Base-by-base conservation (phyloP, 140 eudicot genomes). In the Senecio squalidus region DNA sequence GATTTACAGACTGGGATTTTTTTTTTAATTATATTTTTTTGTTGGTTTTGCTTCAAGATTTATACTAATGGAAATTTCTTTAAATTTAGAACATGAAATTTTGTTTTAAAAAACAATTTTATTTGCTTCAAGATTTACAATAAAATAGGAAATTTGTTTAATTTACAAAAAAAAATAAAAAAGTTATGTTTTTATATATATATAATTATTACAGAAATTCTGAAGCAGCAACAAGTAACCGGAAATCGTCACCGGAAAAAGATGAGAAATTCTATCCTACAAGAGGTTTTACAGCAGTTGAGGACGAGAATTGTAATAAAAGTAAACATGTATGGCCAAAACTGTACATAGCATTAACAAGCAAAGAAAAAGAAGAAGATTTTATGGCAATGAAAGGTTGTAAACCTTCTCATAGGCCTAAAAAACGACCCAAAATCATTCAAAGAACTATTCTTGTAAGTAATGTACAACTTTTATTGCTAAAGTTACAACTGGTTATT, bases 301-400 rank as follows among this genome's bases (percentile, higher is more conserved):
- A 28, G 22, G 76, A 63, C 10, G 69, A 46, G 33, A 62, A 62
- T 17, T 31, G 57, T 31, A 62, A 67, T 13, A 66, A 68, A 24
- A 56, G 58, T 9, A 63, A 66, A 27, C 50, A 59, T 21, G 92
- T 77, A 22, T 82, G 92, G 88, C 93, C 95, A 15, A 86, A 80
- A 58, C 51, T 86, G 58, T 78, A 54, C 21, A 57, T 83, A 52
- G 68, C 74, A 25, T 70, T 87, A 59, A 62, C 96, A 15, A 87
- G 80, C 61, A 85, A 85, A 43, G 96, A 87, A 69, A 87, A 83
- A 63, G 95, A 87, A 53, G 95, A 83, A 20, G 95, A 86, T 67
- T 86, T 86, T 31, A 52, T 86, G 80, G 93, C 93, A 6, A 86
- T 86, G 93, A 83, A 83, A 61, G 95, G 95, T 39, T 87, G 89